Evolutionary conservation across 1,139 yeast genomes (phyloP), one percentile per base, ranked within the genome.

Genomic region (Kluyveromyces marxianus): DNA sequence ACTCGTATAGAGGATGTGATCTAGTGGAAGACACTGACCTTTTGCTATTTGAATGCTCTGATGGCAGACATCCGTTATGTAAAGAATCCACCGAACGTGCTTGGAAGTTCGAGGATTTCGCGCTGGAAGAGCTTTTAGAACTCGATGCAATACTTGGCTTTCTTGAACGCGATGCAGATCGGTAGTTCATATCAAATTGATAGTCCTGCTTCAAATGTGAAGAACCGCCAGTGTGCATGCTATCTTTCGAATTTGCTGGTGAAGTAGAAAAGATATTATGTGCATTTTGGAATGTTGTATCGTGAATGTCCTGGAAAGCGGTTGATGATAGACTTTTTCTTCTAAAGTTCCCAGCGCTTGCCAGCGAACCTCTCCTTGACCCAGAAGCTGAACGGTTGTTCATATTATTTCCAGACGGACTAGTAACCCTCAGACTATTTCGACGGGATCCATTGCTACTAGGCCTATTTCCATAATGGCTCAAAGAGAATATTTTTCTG

Each of bases 151-250:
- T 8, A 8, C 42, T 41, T 4, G 45, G 37, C 39, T 34, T 44
- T 27, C 47, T 32, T 25, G 35, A 31, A 6, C 41, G 39, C 8
- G 40, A 29, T 6, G 21, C 7, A 10, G 37, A 21, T 29, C 31
- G 8, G 25, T 14, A 45, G 24, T 48, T 39, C 50, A 47, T 49
- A 28, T 49, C 52, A 10, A 45, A 33, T 29, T 35, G 41, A 32
- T 43, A 49, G 32, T 49, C 50, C 32, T 41, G 46, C 31, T 47
- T 49, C 42, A 49, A 32, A 30, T 47, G 50, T 7, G 47, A 41
- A 21, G 49, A 35, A 25, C 41, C 39, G 21, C 46, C 33, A 7
- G 30, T 26, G n/a, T 29, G 25, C 2, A 10, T 38, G n/a, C 47
- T 40, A 10, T 27, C 30, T 8, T 26, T 25, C 14, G 37, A 27